Percentiles rank a stretch among this genome's conserved stretches.
Conservation (phyloP, 345 rosid genomes). For the Euphorbia tirucalli region DNA sequence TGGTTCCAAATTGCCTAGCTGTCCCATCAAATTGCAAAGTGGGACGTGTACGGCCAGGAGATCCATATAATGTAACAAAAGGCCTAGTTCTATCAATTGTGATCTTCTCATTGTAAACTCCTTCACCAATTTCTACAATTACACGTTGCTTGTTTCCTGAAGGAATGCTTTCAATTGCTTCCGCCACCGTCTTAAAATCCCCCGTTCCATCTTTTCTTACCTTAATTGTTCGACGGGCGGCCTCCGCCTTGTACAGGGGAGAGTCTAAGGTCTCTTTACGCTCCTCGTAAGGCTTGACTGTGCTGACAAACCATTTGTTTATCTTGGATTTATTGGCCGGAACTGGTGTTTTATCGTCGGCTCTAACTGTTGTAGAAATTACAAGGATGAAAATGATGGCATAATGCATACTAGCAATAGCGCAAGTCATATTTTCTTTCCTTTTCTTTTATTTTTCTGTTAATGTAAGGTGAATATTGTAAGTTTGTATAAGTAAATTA, state of each 20-base stretch:
- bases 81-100: slow-evolving; percentile 38
- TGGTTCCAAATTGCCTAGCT: slow-evolving; percentile 53
- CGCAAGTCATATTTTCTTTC: no score
- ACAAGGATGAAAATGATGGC: background rate
- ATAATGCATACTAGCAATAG: background rate
- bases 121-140: slow-evolving; percentile 46
- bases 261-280: slow-evolving; percentile 47
- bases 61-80: slow-evolving; percentile 53
- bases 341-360: slow-evolving; percentile 30
- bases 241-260: slow-evolving; percentile 45
- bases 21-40: slow-evolving; percentile 41
- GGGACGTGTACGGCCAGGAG: slow-evolving; percentile 36
- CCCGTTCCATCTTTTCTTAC: slow-evolving; percentile 50
- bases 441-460: background rate
- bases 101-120: slow-evolving; percentile 54
- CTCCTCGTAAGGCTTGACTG: slow-evolving; percentile 30
- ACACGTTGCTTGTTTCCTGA: slow-evolving; percentile 46
- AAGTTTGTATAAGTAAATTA: background rate
- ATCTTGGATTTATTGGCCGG: slow-evolving; percentile 35
- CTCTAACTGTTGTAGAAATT: background rate
- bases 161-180: slow-evolving; percentile 50
- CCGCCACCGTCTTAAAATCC: slow-evolving; percentile 43
- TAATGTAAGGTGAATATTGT: background rate
- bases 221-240: slow-evolving; percentile 29
- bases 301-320: slow-evolving; percentile 36